phyloP scores from a whole-genome alignment of 1,139 yeast genomes.

The Candida labiduridarum region DNA sequence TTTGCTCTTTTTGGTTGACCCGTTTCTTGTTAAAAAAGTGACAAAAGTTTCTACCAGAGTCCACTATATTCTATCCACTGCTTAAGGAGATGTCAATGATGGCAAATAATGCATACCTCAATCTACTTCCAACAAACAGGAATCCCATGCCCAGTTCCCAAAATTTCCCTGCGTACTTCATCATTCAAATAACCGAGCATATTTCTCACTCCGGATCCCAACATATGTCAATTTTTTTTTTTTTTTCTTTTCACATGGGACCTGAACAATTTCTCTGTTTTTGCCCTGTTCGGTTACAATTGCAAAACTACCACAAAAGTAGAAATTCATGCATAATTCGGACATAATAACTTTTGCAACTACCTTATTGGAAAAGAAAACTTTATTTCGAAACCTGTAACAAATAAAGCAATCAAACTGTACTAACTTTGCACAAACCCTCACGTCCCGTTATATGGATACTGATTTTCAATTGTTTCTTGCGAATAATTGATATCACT shows the following conservation, averaged over 20 bases:
- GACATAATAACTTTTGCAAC: constrained; percentile 1
- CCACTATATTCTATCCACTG: not conserved
- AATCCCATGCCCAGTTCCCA: not conserved
- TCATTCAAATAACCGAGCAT: constrained; percentile 1
- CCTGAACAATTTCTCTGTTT: not conserved
- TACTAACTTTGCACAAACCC: not conserved
- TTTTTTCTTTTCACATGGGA: constrained; percentile 1
- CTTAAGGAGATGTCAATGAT: not conserved
- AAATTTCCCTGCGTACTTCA: not conserved
- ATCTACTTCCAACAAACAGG: not conserved
- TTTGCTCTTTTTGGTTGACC: no score
- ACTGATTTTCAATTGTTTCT: constrained; percentile 1
- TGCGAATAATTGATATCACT: constrained; percentile 4
- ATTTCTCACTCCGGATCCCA: not conserved
- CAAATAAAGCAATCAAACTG: not conserved
- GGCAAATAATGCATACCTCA: not conserved
- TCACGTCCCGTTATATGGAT: not conserved
- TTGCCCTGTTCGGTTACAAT: not conserved
- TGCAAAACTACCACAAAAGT: not conserved
- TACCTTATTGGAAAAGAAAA: not conserved
- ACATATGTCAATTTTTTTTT: not conserved
- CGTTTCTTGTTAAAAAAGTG: no score
- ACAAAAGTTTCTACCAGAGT: no score
- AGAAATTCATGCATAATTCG: not conserved
- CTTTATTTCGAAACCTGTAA: not conserved